These are phyloP conservation scores for Boletus reticuloceps DNA, from an alignment of 768 basidiomycete species.

Conservation along the genomic window DNA sequence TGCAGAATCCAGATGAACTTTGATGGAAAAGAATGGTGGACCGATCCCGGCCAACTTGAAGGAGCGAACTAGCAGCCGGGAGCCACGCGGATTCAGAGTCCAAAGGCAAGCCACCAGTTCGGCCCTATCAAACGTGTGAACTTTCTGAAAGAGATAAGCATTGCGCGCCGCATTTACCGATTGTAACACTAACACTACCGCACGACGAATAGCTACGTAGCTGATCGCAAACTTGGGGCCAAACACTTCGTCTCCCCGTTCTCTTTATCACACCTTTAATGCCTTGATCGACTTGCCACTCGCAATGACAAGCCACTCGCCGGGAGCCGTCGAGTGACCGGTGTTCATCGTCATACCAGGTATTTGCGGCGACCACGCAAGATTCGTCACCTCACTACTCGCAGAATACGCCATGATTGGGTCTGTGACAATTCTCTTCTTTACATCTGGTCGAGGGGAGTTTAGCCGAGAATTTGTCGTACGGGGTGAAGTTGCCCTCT, in stretches of 20 bases:
- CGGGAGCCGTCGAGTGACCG: constrained; percentile 68
- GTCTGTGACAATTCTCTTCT: constrained; percentile 69
- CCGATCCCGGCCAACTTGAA: too few species aligned
- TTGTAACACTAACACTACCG: neutral
- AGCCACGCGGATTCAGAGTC: too few species aligned
- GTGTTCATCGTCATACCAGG: constrained; percentile 72
- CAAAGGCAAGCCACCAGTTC: too few species aligned
- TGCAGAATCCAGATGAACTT: neutral
- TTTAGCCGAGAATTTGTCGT: constrained; percentile 67
- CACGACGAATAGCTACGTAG: neutral
- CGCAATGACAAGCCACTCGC: constrained; percentile 86
- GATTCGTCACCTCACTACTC: constrained; percentile 71
- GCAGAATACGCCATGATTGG: constrained; percentile 86
- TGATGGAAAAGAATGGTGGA: neutral
- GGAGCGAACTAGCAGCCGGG: too few species aligned
- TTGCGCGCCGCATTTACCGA: too few species aligned
- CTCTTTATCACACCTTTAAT: constrained; percentile 62
- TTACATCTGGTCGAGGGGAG: constrained; percentile 79
- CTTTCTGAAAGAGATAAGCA: too few species aligned
- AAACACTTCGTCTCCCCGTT: neutral
- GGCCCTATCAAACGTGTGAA: too few species aligned
- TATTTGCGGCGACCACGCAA: constrained; percentile 89
- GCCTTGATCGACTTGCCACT: constrained; percentile 81
- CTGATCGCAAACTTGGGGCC: neutral
- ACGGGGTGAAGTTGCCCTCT: constrained; percentile 65